Base-by-base conservation (phyloP, 345 rosid species). In the Citrus cavaleriei region DNA sequence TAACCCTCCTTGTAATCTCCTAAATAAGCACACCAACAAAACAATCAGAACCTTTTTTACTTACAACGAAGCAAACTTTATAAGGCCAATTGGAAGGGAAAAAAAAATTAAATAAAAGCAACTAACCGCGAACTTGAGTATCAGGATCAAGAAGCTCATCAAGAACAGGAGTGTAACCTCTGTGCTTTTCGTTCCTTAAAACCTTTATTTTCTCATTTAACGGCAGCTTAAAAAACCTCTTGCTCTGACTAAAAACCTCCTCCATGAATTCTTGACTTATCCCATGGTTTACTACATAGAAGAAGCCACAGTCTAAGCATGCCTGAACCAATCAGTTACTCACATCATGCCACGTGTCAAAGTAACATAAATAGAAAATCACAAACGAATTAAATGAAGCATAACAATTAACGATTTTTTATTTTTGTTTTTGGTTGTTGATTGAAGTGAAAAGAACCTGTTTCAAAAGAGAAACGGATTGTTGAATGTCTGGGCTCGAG, bases 1-100 rank as follows among this genome's bases (percentile, higher is more conserved):
- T 89, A 95, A 27, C 98, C 98, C 77, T 95, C 98, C 84, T 95
- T 95, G 72, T 95, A 92, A 81, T 95, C 98, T 42, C 98, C 98
- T 91, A 46, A 0, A 79, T 70, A 32, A 7, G 55, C 55, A 82
- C 16, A 58, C 68, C n/a, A 59, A 42, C 60, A 34, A 35, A 55
- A 1, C 21, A 35, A 60, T 19, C 46, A 70, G 27, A 64, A 64
- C 16, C 16, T 1, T 37, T 64, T 69, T 42, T 8, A 49, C 67
- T 27, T 42, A n/a, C 8, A 38, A 42, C 12, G 18, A 12, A 70
- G 27, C 19, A 70, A 32, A 3, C 37, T 21, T 16, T 34, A 34
- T 21, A 66, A 4, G 3, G 46, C 38, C 40, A 65, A 74, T 51
- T 10, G 22, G 13, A n/a, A 81, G 55, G 25, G 7, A 68, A 54